Evolutionary conservation across 2,329 filamentous ascomycete genomes (phyloP).

Genomic region (Xylariaceae sp.): DNA sequence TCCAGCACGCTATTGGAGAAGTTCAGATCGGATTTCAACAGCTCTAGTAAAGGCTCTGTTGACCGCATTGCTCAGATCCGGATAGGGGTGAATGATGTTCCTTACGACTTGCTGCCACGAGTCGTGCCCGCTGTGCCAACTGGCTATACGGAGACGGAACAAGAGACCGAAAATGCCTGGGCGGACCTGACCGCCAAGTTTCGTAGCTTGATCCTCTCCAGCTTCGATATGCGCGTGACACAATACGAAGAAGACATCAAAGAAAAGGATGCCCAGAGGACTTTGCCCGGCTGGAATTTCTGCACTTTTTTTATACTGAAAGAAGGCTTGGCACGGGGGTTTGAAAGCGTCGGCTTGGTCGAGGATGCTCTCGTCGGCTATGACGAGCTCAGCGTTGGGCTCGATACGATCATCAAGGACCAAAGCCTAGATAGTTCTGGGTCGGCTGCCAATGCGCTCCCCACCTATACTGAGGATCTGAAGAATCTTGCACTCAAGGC

Average conservation of each 20-base stretch:
- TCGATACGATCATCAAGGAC: constrained; percentile 77
- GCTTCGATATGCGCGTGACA: constrained; percentile 82
- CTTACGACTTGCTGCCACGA: constrained; percentile 57
- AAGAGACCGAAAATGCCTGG: constrained; percentile 79
- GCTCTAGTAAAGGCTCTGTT: constrained; percentile 58
- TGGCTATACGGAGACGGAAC: constrained; percentile 62
- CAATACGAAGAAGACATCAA: constrained; percentile 98
- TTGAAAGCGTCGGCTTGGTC: constrained; percentile 91
- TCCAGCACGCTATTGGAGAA: constrained; percentile 85
- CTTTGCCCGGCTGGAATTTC: constrained; percentile 94
- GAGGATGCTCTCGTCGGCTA: constrained; percentile 94
- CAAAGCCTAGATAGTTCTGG: constrained; percentile 57
- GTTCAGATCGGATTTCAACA: constrained; percentile 83
- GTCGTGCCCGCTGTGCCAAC: constrained; percentile 58
- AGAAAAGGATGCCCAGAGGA: constrained; percentile 83
- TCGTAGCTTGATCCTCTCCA: constrained; percentile 78
- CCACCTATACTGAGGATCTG: constrained; percentile 68
- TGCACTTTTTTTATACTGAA: constrained; percentile 99
- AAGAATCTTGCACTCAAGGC: constrained; percentile 52
- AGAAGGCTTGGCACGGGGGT: constrained; percentile 85
- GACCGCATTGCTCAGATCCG: constrained; percentile 84
- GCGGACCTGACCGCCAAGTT: constrained; percentile 78
- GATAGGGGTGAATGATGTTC: constrained; percentile 64
- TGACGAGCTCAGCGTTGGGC: constrained; percentile 82
- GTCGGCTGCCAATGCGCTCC: constrained; percentile 66